These are phyloP conservation scores for Trapa incisa DNA, from an alignment of 345 rosid species.

Conservation along the genomic window DNA sequence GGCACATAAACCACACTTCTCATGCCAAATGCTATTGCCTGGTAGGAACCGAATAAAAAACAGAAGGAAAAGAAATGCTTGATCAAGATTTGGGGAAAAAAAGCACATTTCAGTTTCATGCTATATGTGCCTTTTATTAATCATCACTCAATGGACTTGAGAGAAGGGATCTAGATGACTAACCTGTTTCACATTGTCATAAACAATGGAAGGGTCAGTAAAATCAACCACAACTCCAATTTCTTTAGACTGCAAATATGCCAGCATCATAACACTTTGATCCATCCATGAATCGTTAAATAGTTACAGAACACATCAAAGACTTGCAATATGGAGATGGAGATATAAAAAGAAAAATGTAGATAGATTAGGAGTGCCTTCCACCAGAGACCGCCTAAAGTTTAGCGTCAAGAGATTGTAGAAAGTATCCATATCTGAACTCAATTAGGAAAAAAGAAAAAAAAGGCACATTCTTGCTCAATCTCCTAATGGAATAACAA, in stretches of 20 bases:
- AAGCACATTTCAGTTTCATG: not conserved
- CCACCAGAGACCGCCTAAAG: too few relatives aligned
- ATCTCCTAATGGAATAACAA: not conserved
- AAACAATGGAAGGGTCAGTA: constrained; percentile 73
- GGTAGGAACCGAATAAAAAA: not conserved
- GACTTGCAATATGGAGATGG: too few relatives aligned
- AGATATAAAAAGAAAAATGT: too few relatives aligned
- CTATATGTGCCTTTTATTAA: not conserved
- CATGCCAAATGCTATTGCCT: constrained; percentile 90
- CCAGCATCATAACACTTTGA: not conserved
- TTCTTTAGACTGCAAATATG: constrained; percentile 55
- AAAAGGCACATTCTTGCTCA: too few relatives aligned
- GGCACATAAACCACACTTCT: constrained; percentile 73
- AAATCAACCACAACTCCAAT: constrained; percentile 76
- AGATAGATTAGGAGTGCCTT: too few relatives aligned
- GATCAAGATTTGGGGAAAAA: not conserved
- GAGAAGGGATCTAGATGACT: not conserved
- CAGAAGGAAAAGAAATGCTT: not conserved
- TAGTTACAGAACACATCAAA: not conserved
- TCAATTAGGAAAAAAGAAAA: too few relatives aligned
- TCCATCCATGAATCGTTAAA: not conserved
- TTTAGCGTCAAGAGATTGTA: too few relatives aligned
- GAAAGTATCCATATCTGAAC: too few relatives aligned
- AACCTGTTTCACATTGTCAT: constrained; percentile 93
- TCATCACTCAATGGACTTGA: not conserved